Evolutionary conservation across 208 protist genomes (phyloP), one percentile per base, ranked within the genome.

Genomic region (Trichomonas vaginalis): DNA sequence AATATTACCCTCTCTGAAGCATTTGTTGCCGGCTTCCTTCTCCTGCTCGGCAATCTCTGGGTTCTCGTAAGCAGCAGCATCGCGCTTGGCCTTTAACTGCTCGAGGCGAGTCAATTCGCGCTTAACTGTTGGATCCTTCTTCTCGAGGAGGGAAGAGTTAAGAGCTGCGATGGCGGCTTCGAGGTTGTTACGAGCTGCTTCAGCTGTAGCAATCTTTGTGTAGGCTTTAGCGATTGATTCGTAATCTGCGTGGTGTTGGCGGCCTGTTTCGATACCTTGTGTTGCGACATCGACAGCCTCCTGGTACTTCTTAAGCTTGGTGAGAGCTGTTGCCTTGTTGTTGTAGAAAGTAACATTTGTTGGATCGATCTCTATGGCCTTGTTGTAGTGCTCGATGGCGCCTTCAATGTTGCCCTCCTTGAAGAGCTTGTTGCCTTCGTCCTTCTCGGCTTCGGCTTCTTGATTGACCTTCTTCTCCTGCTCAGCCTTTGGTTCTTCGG

Each of bases 361-460:
- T 47, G 42, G 42, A 40, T 96, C 87, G 14, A 95, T 10, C 32
- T 96, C 45, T 40, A 96, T 95, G 4, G 83, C 70, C 27, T 62
- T 45, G 3, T 95, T 17, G 39, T 95, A 96, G 45, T 61, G 62
- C 6, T 80, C 23, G 8, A 95, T n/a, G 10, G 96, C 96, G 2
- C 95, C 83, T 21, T 92, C 70, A 21, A 92, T 27, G 17, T 96
- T 62, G n/a, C 87, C 87, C 23, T 46, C 46, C 42, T 95, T 48
- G 95, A 95, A 96, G n/a, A 48, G 37, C 39, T 42, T 46, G 86
- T 96, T 96, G 49, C 96, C 96, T 42, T 23, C 14, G 17, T 49
- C 35, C 47, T 96, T 96, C 47, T 92, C 42, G 23, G 42, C 92
- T 42, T 96, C 92, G n/a, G 96, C 96, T 95, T 95, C 82, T 42